phyloP scores from a whole-genome alignment of 1,139 yeast species.

The Suhomyces taliae region DNA sequence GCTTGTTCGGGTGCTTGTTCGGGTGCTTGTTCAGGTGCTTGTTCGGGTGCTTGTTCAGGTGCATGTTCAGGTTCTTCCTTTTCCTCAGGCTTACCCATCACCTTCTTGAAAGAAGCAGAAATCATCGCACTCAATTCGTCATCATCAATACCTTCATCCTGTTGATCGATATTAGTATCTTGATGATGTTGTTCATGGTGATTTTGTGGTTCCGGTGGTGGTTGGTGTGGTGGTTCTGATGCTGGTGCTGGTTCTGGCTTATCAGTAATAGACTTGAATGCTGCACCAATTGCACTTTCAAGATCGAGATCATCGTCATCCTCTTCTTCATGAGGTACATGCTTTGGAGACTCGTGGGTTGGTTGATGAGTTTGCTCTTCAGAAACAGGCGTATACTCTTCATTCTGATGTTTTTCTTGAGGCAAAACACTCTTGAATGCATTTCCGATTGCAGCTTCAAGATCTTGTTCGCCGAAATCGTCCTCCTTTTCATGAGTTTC shows the following conservation, averaged over 20 bases:
- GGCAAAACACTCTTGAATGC: conserved; percentile 22
- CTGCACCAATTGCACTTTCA: conserved; percentile 28
- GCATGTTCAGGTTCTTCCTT: neutral
- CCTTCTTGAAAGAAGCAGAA: conserved; percentile 18
- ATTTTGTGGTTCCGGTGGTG: conserved; percentile 1
- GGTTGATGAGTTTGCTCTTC: neutral
- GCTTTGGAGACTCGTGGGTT: neutral
- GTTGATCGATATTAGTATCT: neutral
- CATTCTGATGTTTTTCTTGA: conserved; percentile 2
- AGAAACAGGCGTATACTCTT: neutral
- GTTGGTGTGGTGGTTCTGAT: neutral
- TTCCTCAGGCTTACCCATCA: conserved; percentile 9
- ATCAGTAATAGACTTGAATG: conserved; percentile 13
- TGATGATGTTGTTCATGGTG: neutral
- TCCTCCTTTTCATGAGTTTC: neutral
- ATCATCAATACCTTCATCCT: conserved; percentile 9
- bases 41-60: too few relatives aligned
- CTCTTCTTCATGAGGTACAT: neutral
- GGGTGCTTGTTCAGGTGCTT: neutral
- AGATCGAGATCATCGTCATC: conserved; percentile 21
- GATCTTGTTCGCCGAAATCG: conserved; percentile 11
- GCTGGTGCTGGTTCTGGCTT: neutral
- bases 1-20: neutral
- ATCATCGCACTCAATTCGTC: conserved; percentile 19
- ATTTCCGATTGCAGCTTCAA: conserved; percentile 32